Conservation (phyloP, 805 yeast species). For the Sugiyamaella americana region DNA sequence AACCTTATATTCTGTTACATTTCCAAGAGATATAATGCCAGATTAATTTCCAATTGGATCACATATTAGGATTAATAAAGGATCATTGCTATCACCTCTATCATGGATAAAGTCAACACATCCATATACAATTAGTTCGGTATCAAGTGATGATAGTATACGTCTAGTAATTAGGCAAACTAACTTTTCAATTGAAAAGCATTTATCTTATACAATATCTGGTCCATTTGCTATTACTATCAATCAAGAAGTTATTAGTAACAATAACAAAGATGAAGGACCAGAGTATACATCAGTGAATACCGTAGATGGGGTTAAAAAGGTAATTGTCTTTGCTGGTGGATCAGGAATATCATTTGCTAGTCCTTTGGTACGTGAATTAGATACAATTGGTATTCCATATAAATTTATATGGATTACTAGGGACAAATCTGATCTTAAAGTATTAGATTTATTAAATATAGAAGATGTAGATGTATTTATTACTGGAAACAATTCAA, state of each 20-base stretch:
- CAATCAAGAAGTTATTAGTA: not conserved
- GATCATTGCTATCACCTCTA: constrained; percentile 28
- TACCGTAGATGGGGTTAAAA: constrained; percentile 39
- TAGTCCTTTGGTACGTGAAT: constrained; percentile 65
- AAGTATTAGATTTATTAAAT: constrained; percentile 67
- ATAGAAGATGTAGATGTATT: constrained; percentile 38
- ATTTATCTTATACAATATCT: constrained; percentile 30
- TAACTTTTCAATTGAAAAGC: constrained; percentile 24
- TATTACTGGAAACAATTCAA: constrained; percentile 38
- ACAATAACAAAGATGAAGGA: not conserved
- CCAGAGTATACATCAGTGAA: not conserved
- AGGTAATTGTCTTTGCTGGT: constrained; percentile 50
- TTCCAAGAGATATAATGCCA: constrained; percentile 41
- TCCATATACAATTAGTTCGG: constrained; percentile 46
- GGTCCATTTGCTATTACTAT: constrained; percentile 33
- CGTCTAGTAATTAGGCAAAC: constrained; percentile 35
- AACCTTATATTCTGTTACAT: constrained; percentile 42
- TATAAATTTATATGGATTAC: constrained; percentile 82
- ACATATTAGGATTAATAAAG: constrained; percentile 35
- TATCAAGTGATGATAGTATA: constrained; percentile 41
- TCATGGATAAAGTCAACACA: constrained; percentile 40
- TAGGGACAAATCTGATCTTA: constrained; percentile 69
- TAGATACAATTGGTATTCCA: constrained; percentile 59
- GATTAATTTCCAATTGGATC: constrained; percentile 42
- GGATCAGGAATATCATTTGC: constrained; percentile 85